A percentile compares a stretch with the other conserved stretches of the same genome.
Evolutionary conservation across 2,329 filamentous ascomycete species (phyloP).

Genomic region (Hypoxylon rubiginosum): DNA sequence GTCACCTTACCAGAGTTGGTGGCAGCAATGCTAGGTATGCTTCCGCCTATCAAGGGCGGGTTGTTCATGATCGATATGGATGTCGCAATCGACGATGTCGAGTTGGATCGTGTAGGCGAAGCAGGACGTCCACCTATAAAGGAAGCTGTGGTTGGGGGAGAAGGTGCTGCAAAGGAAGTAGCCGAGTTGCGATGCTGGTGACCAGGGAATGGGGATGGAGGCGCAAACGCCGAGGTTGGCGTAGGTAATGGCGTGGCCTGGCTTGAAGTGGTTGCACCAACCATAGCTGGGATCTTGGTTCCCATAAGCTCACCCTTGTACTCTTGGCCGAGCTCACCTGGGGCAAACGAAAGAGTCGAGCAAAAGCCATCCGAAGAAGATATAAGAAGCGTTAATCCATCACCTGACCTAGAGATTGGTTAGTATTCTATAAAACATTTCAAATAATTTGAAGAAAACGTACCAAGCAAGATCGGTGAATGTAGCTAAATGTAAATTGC

Average conservation of each 20-base stretch:
- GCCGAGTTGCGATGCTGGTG: conserved; percentile 71
- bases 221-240: conserved; percentile 73
- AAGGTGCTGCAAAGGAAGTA: conserved; percentile 70
- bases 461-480: conserved; percentile 98
- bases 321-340: conserved; percentile 85
- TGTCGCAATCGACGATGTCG: conserved; percentile 82
- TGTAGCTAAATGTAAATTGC: conserved; percentile 96
- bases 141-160: conserved; percentile 69
- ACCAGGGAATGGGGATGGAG: conserved; percentile 69
- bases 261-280: conserved; percentile 62
- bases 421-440: conserved; percentile 36
- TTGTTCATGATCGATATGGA: conserved; percentile 78
- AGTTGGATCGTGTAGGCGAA: conserved; percentile 88
- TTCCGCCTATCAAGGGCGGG: conserved; percentile 82
- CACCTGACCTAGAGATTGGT: conserved; percentile 72
- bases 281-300: conserved; percentile 59
- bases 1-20: conserved; percentile 74
- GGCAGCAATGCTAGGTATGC: conserved; percentile 81
- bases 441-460: conserved; percentile 50
- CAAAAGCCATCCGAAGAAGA: conserved; percentile 99
- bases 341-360: conserved; percentile 85
- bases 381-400: conserved; percentile 85
- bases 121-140: conserved; percentile 75
- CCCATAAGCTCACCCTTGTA: conserved; percentile 78
- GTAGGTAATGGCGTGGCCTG: conserved; percentile 80